Evolutionary conservation across 2,329 filamentous ascomycete genomes (phyloP).

Genomic region (Rugonectria rugulosa): DNA sequence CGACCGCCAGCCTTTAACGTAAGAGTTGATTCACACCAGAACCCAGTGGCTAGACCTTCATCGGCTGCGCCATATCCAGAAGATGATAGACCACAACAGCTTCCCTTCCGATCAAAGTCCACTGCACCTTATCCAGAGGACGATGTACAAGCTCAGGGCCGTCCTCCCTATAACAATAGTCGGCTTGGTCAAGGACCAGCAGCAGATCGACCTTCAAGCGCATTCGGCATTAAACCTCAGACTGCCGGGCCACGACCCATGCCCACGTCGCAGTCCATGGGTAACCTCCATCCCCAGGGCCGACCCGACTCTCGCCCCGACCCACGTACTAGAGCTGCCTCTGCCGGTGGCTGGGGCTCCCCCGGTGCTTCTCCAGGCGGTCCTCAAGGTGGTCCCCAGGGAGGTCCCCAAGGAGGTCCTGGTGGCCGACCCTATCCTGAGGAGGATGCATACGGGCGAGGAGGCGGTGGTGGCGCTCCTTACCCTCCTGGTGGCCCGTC

Average conservation of each 20-base stretch:
- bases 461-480: constrained; percentile 29
- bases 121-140: constrained; percentile 75
- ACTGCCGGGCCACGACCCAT: constrained; percentile 45
- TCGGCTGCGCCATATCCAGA: constrained; percentile 75
- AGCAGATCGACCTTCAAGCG: constrained; percentile 58
- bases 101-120: constrained; percentile 56
- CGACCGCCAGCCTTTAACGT: constrained; percentile 61
- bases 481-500: constrained; percentile 42
- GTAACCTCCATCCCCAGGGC: constrained; percentile 52
- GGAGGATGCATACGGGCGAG: constrained; percentile 35
- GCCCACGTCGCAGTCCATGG: constrained; percentile 54
- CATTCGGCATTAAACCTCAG: constrained; percentile 63
- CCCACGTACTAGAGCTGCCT: constrained; percentile 48
- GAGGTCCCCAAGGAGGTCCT: constrained; percentile 13
- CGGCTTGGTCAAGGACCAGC: constrained; percentile 57
- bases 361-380: constrained; percentile 49
- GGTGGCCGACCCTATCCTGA: constrained; percentile 37
- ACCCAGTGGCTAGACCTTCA: constrained; percentile 51
- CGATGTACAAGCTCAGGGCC: constrained; percentile 47
- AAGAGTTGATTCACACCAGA: constrained; percentile 50
- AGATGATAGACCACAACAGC: constrained; percentile 63
- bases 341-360: not conserved
- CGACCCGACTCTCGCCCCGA: constrained; percentile 35
- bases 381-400: not conserved
- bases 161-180: constrained; percentile 55